A percentile compares a stretch with the other conserved stretches of the same genome.
Evolutionary conservation across 2,329 filamentous ascomycete genomes (phyloP).

Genomic region (Penicillium sp.): DNA sequence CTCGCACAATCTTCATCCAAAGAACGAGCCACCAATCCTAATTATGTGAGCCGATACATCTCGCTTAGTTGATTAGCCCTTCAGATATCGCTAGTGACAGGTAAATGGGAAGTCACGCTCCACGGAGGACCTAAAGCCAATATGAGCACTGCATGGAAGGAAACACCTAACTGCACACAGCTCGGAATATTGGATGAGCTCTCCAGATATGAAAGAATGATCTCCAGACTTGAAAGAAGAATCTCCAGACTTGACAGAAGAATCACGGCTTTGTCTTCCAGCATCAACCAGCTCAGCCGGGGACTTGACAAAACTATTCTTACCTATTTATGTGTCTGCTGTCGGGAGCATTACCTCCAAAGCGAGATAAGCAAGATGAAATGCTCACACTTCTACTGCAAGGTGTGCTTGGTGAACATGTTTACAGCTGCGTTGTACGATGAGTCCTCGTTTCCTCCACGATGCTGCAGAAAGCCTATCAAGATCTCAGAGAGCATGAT

Average conservation of each 20-base stretch:
- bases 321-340: too few species aligned
- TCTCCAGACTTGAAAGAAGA: too few species aligned
- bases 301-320: too few species aligned
- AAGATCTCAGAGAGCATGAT: not conserved
- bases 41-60: not conserved
- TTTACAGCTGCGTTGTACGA: not conserved
- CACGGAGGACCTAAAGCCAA: not conserved
- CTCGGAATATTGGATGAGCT: too few species aligned
- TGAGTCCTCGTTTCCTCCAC: constrained; percentile 4
- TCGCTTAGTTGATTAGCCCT: too few species aligned
- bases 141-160: not conserved
- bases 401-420: not conserved
- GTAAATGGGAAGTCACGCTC: not conserved
- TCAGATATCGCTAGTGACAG: not conserved
- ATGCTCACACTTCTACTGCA: constrained; percentile 7
- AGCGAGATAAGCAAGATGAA: not conserved
- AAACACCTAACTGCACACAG: not conserved
- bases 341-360: not conserved
- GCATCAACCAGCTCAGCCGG: too few species aligned
- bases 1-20: not conserved
- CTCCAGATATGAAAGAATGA: too few species aligned
- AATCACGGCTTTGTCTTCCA: too few species aligned
- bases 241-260: too few species aligned
- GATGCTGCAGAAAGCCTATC: constrained; percentile 1
- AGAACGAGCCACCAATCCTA: not conserved